Base-by-base conservation (phyloP, 306 rosid genomes). In the Cyamopsis tetragonoloba region DNA sequence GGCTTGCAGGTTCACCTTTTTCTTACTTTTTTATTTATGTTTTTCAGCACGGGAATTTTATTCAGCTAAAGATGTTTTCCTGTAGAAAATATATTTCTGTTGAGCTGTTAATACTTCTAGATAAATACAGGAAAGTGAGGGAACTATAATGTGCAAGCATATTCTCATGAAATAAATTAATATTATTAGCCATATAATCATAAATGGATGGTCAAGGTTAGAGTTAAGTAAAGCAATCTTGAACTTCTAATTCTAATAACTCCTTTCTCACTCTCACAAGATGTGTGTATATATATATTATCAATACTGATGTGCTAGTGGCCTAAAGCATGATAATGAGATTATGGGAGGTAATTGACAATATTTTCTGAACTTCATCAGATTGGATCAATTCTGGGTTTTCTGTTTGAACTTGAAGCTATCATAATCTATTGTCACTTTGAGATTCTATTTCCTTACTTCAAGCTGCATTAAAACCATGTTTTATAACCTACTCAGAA, bases 1-100 rank as follows among this genome's bases (percentile, higher is more conserved):
- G 34, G 96, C 98, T 0, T 89, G 98, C 96, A 89, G 98, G 98
- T 92, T n/a, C 41, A 23, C 12, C 50, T 60, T 53, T 60, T 53
- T 35, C 67, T 48, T 57, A 6, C 30, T 43, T 44, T 26, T 47
- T 53, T 12, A 4, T 20, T 9, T 10, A 39, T 41, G 19, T 1
- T 66, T 66, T 58, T 39, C 6, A 39, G 18, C 11, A 37, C 13
- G 15, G 24, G 57, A 28, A 44, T 44, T 30, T 53, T 31, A 24
- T 56, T 55, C 38, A 15, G 11, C 18, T 42, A 44, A 55, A 69
- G 41, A 15, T 54, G 24, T 55, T 26, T n/a, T 46, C 47, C 47
- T 66, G n/a, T n/a, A n/a, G 12, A 26, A 31, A 20, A 5, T 11
- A 20, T 13, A 2, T 1, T 0, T 12, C 44, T 60, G 26, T 31